Evolutionary conservation across 352 stramenopile species (phyloP), one percentile per base, ranked within the genome.

Genomic region (Phytophthora kernoviae): DNA sequence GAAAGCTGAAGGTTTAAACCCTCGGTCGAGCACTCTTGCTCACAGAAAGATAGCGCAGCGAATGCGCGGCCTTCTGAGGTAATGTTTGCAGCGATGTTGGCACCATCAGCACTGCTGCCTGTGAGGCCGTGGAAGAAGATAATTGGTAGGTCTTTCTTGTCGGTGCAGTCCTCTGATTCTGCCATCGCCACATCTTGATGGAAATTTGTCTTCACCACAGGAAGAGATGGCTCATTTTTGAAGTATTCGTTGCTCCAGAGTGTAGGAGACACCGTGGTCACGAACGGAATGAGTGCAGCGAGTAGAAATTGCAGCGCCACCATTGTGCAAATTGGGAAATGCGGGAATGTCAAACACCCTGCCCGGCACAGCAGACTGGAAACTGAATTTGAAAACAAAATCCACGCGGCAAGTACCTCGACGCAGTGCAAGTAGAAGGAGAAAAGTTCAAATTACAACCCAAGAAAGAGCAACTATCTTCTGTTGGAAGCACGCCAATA

Each of bases 1-100:
- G 37, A 34, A 1, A 79, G 57, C 30, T 83, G 70, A 8, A 26
- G n/a, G 2, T 54, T 30, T 18, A 83, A 42, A 5, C 43, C 24
- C 3, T 43, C 21, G 0, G 54, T 40, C 0, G 70, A 79, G 45
- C 70, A 76, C 18, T 33, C 14, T 9, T 57, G 20, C n/a, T 57
- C 22, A 42, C 73, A 77, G 52, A 80, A 77, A 17, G 22, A 55
- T 17, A 82, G 63, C 18, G 70, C 27, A 4, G 64, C 39, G 39
- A 69, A 76, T 17, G 40, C n/a, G 0, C 69, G 58, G 5, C 54
- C 39, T 4, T 75, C 56, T 0, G 53, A 45, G 6, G 39, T 48
- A 18, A 81, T 46, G 50, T 70, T 75, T 30, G 24, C 24, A 30
- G 24, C 24, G 6, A 30, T 30, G 6, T 30, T 30, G 24, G 3